Evolutionary conservation across 1,284 basidiomycete species (phyloP).

Genomic region (Fomitopsis schrenkii): DNA sequence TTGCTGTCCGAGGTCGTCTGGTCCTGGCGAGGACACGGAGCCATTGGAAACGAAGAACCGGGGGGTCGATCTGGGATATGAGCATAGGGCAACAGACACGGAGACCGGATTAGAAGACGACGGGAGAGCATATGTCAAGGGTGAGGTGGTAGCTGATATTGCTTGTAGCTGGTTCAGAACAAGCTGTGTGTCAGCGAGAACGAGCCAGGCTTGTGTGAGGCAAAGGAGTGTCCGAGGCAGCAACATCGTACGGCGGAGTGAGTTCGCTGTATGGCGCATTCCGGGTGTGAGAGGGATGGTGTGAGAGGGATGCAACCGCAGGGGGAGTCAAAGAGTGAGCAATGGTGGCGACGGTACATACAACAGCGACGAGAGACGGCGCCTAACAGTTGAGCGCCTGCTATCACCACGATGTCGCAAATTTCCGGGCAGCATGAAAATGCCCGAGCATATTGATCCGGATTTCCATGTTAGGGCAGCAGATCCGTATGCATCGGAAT

Average conservation of each 20-base stretch:
- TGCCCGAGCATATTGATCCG: too few species aligned
- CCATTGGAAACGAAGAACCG: slow-evolving; percentile 58
- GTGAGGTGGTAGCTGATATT: slow-evolving; percentile 15
- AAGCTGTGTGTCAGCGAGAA: slow-evolving; percentile 18
- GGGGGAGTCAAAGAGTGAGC: too few species aligned
- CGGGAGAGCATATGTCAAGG: slow-evolving; percentile 27
- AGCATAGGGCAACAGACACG: slow-evolving; percentile 59
- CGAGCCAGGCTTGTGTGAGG: slow-evolving; percentile 16
- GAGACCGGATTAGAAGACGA: slow-evolving; percentile 36
- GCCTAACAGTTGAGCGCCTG: too few species aligned
- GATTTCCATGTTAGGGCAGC: too few species aligned
- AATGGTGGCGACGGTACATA: too few species aligned
- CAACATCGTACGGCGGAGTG: not conserved
- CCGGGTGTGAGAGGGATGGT: too few species aligned
- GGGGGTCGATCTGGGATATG: slow-evolving; percentile 30
- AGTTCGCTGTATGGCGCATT: too few species aligned
- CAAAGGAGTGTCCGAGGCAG: slow-evolving; percentile 20
- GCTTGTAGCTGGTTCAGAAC: slow-evolving; percentile 16
- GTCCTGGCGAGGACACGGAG: slow-evolving; percentile 37
- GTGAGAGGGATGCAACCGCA: too few species aligned
- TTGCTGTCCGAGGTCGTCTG: slow-evolving; percentile 31
- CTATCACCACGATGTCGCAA: too few species aligned
- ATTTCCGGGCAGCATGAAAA: too few species aligned
- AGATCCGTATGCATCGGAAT: too few species aligned
- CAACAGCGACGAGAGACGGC: too few species aligned